Evolutionary conservation across 305 asterid species (phyloP).

Genomic region (Fraxinus velutina): DNA sequence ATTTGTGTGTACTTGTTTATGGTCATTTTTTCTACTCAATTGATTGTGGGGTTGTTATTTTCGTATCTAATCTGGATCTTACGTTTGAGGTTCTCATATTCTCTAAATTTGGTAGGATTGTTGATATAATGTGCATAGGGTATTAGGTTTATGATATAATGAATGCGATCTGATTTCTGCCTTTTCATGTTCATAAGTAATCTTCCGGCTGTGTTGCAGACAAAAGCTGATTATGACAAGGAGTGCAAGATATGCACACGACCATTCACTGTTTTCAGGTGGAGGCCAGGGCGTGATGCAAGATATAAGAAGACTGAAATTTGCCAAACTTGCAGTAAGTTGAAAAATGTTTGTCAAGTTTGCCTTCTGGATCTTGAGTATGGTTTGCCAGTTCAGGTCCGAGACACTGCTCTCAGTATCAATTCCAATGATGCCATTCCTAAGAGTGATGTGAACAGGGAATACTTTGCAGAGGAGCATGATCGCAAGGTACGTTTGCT

Average conservation of each 20-base stretch:
- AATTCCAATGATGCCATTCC: constrained; percentile 89
- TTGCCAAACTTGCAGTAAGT: constrained; percentile 95
- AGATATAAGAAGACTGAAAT: constrained; percentile 90
- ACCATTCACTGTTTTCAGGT: constrained; percentile 90
- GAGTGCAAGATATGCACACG: constrained; percentile 97
- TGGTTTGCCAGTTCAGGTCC: constrained; percentile 95
- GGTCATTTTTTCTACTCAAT: neutral
- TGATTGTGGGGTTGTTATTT: neutral
- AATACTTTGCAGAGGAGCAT: constrained; percentile 93
- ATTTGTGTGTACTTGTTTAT: neutral
- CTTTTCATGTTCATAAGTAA: neutral
- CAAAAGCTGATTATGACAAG: constrained; percentile 85
- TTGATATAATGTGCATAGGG: neutral
- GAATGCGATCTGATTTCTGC: neutral
- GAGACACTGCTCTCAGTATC: constrained; percentile 84
- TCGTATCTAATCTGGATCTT: neutral
- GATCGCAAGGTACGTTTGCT: constrained; percentile 65
- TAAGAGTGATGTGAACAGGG: constrained; percentile 90
- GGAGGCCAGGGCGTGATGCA: constrained; percentile 99
- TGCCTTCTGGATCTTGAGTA: constrained; percentile 94
- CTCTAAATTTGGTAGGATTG: neutral
- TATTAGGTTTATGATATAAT: neutral
- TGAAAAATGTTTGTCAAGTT: constrained; percentile 95
- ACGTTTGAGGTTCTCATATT: neutral
- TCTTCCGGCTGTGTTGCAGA: constrained; percentile 36